A percentile compares a stretch with the other conserved stretches of the same genome.
These are phyloP conservation scores for Glutinoglossum americanum DNA, from an alignment of 495 filamentous ascomycete genomes.

Conservation along the genomic window DNA sequence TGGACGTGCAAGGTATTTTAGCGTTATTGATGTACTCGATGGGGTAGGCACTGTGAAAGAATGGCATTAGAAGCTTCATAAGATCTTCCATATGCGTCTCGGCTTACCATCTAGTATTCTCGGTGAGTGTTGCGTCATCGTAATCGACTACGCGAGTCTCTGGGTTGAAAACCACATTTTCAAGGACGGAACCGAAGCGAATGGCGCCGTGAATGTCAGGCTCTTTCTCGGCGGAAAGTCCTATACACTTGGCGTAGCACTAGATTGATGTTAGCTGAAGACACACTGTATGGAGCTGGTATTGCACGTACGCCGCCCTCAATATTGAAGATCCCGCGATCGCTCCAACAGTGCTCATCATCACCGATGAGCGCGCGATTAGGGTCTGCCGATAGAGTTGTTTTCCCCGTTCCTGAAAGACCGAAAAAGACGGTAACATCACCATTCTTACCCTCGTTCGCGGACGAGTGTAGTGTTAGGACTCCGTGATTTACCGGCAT, in stretches of 20 bases:
- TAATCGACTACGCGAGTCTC: constrained; percentile 80
- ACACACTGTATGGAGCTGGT: neutral
- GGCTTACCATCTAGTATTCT: constrained; percentile 74
- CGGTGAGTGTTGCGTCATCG: constrained; percentile 81
- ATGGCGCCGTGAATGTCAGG: constrained; percentile 96
- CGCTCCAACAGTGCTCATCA: constrained; percentile 99
- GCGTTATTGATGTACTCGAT: constrained; percentile 98
- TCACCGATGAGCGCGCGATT: constrained; percentile 94
- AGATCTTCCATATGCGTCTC: neutral
- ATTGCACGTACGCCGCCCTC: constrained; percentile 45
- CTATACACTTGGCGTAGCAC: constrained; percentile 98
- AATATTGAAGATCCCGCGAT: constrained; percentile 95
- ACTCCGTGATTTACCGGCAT: constrained; percentile 99
- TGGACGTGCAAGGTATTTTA: constrained; percentile 83
- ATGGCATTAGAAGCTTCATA: neutral
- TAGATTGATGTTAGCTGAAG: constrained; percentile 2
- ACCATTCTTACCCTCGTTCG: constrained; percentile 69
- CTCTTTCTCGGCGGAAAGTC: constrained; percentile 94
- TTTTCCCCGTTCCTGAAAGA: constrained; percentile 96
- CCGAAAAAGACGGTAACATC: constrained; percentile 99
- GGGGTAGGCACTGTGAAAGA: constrained; percentile 51
- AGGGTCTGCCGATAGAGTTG: constrained; percentile 87
- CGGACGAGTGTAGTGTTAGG: constrained; percentile 85
- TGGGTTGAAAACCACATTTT: constrained; percentile 96
- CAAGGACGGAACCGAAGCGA: constrained; percentile 86